phyloP scores from a whole-genome alignment of 805 yeast species.

The Kodamaea neixiangensis region DNA sequence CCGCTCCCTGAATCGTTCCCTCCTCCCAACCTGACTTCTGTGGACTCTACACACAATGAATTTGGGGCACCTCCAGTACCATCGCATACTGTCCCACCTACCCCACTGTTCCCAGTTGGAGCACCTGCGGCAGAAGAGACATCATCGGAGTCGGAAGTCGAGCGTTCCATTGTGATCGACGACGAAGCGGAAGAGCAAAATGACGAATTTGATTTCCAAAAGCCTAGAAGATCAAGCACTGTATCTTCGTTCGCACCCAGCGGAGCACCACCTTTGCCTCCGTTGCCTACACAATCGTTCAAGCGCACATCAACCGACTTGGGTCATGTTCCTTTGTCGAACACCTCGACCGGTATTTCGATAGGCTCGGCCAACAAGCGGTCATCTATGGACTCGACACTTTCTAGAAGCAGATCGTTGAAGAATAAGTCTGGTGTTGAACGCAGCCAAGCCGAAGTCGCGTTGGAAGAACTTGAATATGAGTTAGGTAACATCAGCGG shows the following conservation, averaged over 20 bases:
- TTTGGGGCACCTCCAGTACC: slow-evolving; percentile 12
- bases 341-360: slow-evolving; percentile 16
- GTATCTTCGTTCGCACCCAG: slow-evolving; percentile 18
- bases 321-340: slow-evolving; percentile 5
- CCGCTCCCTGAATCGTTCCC: slow-evolving; percentile 9
- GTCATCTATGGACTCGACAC: slow-evolving; percentile 17
- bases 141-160: slow-evolving; percentile 3
- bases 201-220: slow-evolving; percentile 26
- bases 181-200: slow-evolving; percentile 20
- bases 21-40: slow-evolving; percentile 5
- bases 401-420: slow-evolving; percentile 18
- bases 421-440: slow-evolving; percentile 19
- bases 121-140: slow-evolving; percentile 9
- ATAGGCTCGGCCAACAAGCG: slow-evolving; percentile 14
- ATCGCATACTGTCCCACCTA: slow-evolving; percentile 13
- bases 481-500: slow-evolving; percentile 32
- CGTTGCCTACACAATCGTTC: slow-evolving; percentile 8
- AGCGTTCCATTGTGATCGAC: slow-evolving; percentile 8
- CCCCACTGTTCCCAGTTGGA: slow-evolving; percentile 15
- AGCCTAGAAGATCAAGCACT: slow-evolving; percentile 15
- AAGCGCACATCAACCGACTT: slow-evolving; percentile 19
- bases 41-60: neutral
- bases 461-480: slow-evolving; percentile 25
- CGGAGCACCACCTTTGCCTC: slow-evolving; percentile 15
- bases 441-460: slow-evolving; percentile 30